Percentiles rank a stretch among this genome's conserved stretches.
phyloP scores from a whole-genome alignment of 2,329 filamentous ascomycete genomes.

The Cordyceps farinosa region DNA sequence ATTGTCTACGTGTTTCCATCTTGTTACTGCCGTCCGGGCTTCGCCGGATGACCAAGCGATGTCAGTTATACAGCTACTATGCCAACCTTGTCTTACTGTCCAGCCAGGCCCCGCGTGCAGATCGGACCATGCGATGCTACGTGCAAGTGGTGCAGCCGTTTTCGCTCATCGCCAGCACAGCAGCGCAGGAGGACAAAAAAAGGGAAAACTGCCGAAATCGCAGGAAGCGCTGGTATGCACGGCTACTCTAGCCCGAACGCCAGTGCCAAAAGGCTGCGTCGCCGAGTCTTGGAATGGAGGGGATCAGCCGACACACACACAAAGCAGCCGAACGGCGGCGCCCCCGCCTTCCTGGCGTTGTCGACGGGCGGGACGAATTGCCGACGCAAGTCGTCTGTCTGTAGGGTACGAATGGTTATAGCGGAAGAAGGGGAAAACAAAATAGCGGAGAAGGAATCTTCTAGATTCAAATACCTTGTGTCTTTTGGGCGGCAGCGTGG shows the following conservation, averaged over 20 bases:
- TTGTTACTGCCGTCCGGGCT: background rate
- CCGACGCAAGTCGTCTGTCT: background rate
- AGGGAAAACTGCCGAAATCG: slow-evolving; percentile 12
- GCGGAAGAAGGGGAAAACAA: background rate
- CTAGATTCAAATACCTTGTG: background rate
- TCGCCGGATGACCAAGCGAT: background rate
- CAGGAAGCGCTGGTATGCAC: slow-evolving; percentile 1
- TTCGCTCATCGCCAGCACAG: background rate
- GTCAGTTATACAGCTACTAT: background rate
- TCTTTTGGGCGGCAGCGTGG: background rate
- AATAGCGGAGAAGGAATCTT: too few species aligned
- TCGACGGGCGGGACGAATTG: background rate
- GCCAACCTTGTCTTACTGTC: background rate
- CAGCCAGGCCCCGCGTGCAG: background rate
- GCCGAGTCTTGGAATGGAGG: slow-evolving; percentile 4
- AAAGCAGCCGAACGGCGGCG: background rate
- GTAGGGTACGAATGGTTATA: background rate
- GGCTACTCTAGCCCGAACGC: background rate
- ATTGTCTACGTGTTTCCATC: background rate
- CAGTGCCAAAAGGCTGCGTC: background rate
- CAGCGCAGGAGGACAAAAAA: background rate
- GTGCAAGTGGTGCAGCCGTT: background rate
- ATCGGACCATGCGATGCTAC: background rate
- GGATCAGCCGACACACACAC: background rate
- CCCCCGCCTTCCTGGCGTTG: background rate